Conservation (phyloP, 441 rosid genomes). For the Populus hybrid region DNA sequence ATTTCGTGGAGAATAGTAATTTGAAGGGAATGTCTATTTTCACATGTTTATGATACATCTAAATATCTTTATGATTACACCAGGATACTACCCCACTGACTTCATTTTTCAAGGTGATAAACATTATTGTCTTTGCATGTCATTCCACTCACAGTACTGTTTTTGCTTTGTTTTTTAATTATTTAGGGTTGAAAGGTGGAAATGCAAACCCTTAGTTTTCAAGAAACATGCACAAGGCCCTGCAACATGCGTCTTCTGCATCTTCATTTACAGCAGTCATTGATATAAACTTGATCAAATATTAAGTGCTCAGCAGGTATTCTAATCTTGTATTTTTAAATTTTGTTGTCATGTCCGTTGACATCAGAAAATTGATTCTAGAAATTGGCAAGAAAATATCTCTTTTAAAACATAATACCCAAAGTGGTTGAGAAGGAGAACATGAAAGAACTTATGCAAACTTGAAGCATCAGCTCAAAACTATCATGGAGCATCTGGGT, state of each 20-base stretch:
- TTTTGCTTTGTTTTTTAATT: background rate
- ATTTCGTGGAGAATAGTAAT: background rate
- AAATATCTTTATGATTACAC: too few relatives aligned
- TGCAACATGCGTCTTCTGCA: background rate
- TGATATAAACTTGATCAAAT: background rate
- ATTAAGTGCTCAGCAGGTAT: background rate
- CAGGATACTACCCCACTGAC: too few relatives aligned
- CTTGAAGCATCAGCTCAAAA: too few relatives aligned
- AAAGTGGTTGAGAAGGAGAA: background rate
- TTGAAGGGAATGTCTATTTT: too few relatives aligned
- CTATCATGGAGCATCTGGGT: too few relatives aligned
- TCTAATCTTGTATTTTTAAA: background rate
- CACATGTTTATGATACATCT: too few relatives aligned
- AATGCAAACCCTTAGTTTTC: background rate
- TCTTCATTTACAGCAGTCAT: background rate
- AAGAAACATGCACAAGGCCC: background rate
- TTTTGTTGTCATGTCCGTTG: background rate
- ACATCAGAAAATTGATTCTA: background rate
- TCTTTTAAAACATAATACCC: background rate
- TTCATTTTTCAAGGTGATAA: too few relatives aligned
- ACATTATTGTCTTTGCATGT: too few relatives aligned
- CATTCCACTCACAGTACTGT: background rate
- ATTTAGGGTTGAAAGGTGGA: background rate
- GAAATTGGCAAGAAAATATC: background rate
- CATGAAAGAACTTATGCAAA: background rate